A percentile compares a stretch with the other conserved stretches of the same genome.
Conservation (phyloP, 129 eudicot genomes). For the Mikania micrantha region DNA sequence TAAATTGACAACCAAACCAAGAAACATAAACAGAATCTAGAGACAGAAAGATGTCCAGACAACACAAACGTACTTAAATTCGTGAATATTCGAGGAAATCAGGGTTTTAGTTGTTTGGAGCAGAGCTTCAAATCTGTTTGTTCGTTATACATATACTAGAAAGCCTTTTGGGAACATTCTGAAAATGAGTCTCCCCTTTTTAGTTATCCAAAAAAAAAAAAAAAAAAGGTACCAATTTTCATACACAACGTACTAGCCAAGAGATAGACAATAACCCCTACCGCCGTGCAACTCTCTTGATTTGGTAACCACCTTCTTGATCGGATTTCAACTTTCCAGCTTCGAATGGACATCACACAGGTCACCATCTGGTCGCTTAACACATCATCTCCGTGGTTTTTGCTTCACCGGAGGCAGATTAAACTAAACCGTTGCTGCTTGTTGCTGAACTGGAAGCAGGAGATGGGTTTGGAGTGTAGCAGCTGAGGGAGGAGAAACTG, state of each 20-base stretch:
- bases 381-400: too few relatives aligned
- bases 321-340: too few relatives aligned
- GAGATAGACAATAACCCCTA: neutral
- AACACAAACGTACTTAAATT: neutral
- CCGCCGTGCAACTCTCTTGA: too few relatives aligned
- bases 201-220: neutral
- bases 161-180: neutral
- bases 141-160: neutral
- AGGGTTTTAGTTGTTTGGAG: slow-evolving; percentile 4
- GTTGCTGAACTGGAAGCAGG: too few relatives aligned
- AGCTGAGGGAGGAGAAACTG: too few relatives aligned
- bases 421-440: too few relatives aligned
- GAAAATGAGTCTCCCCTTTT: neutral
- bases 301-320: too few relatives aligned
- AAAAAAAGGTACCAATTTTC: neutral
- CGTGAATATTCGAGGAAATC: slow-evolving; percentile 2
- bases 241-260: neutral
- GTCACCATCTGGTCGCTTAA: too few relatives aligned
- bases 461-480: too few relatives aligned
- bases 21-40: slow-evolving; percentile 4
- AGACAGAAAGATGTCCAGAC: neutral
- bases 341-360: too few relatives aligned
- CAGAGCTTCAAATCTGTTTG: slow-evolving; percentile 6
- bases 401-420: too few relatives aligned
- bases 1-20: slow-evolving; percentile 3